Evolutionary conservation across 495 filamentous ascomycete species (phyloP), one percentile per base, ranked within the genome.

Genomic region (Coniosporium apollinis): DNA sequence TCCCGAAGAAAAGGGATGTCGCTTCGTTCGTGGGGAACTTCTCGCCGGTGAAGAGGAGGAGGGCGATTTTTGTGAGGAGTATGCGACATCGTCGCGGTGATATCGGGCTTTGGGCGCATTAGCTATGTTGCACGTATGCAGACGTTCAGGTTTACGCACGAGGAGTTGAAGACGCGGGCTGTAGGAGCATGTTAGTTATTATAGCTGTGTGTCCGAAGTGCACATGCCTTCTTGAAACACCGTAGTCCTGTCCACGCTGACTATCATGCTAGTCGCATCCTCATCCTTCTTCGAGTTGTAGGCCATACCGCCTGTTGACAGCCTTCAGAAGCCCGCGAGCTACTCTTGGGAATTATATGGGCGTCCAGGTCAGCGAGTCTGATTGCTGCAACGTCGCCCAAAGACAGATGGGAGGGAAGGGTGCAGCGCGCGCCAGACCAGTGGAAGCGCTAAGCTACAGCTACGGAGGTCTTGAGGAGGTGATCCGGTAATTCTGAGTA

Each of bases 221-320:
- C 36, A 16, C 11, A 28, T 60, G 94, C 89, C 89, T 77, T 97
- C 91, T 71, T 97, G 89, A 58, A 96, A 97, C 39, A 97, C 89
- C 44, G 86, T 84, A 40, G 89, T 96, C 51, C 91, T 80, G 65
- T 97, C 89, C 42, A 97, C 82, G 67, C 84, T 89, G 67, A 94
- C 76, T 66, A 91, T 72, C 48, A 81, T 72, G 59, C 77, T 75
- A 52, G 92, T 84, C 56, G 74, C 83, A 69, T 96, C 87, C 67
- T 96, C 87, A 58, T 96, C 86, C 67, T 92, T 96, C 68, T 94
- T 94, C n/a, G n/a, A n/a, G 60, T 82, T 76, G 71, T 92, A 92
- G 59, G 74, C 89, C 86, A 94, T 94, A 19, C 34, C 65, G 62
- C 34, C 39, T 28, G 37, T 68, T 34, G 9, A 29, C 26, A 28